Percentiles rank a stretch among this genome's conserved stretches.
These are phyloP conservation scores for Penicillium diatomitis DNA, from an alignment of 495 filamentous ascomycete species.

Conservation along the genomic window DNA sequence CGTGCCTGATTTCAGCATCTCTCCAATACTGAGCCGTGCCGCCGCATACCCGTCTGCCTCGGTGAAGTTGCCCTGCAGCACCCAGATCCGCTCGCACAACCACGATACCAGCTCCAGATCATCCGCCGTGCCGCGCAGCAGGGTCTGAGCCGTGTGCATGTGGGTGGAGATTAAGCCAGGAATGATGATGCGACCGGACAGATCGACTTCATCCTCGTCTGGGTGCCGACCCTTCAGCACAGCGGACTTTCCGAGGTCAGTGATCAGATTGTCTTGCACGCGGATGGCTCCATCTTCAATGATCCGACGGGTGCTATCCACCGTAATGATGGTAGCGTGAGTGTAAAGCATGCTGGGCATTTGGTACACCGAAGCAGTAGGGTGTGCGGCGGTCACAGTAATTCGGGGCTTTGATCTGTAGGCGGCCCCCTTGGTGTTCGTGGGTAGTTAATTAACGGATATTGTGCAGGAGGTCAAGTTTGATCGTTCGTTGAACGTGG, in stretches of 20 bases:
- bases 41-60: slow-evolving; percentile 39
- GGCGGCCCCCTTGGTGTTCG: no score
- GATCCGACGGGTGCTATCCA: slow-evolving; percentile 33
- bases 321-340: slow-evolving; percentile 38
- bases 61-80: slow-evolving; percentile 37
- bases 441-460: no score
- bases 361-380: not conserved
- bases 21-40: slow-evolving; percentile 36
- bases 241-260: slow-evolving; percentile 32
- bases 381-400: not conserved
- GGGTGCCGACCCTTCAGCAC: slow-evolving; percentile 15
- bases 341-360: slow-evolving; percentile 22
- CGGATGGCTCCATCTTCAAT: slow-evolving; percentile 37
- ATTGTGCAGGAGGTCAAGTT: no score
- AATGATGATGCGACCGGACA: slow-evolving; percentile 34
- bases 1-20: slow-evolving; percentile 43
- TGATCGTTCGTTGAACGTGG: no score
- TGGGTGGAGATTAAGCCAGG: slow-evolving; percentile 42
- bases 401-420: no score
- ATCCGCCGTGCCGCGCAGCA: slow-evolving; percentile 40
- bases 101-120: slow-evolving; percentile 37
- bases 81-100: slow-evolving; percentile 41
- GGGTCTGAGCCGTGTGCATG: slow-evolving; percentile 40
- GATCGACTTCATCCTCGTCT: slow-evolving; percentile 22
- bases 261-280: slow-evolving; percentile 26